These are phyloP conservation scores for Cercospora zeae-maydis DNA, from an alignment of 2,329 filamentous ascomycete genomes.

Conservation along the genomic window DNA sequence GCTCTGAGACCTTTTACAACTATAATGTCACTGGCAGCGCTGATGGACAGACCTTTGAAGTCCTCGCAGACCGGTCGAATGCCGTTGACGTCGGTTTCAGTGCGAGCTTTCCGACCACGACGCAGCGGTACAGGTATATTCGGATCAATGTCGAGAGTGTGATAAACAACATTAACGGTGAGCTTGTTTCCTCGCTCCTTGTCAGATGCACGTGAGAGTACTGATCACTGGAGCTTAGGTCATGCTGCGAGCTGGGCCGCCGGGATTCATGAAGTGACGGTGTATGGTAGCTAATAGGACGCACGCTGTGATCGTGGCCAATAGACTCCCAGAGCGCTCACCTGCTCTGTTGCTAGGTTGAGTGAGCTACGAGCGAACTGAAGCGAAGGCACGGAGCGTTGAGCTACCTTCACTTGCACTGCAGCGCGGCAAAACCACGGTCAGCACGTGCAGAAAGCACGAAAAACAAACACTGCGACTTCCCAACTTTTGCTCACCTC, in stretches of 20 bases:
- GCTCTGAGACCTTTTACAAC: conserved; percentile 24
- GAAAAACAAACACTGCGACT: neutral
- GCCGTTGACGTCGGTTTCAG: conserved; percentile 14
- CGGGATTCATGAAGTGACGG: conserved; percentile 13
- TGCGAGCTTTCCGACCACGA: conserved; percentile 3
- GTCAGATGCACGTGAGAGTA: neutral
- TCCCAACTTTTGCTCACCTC: neutral
- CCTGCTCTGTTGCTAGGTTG: neutral
- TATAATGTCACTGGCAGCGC: conserved; percentile 22
- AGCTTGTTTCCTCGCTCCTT: neutral
- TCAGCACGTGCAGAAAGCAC: neutral
- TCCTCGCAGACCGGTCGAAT: conserved; percentile 14
- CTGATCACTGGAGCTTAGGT: neutral
- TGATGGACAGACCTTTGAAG: conserved; percentile 13
- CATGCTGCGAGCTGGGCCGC: conserved; percentile 11
- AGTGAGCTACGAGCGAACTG: neutral
- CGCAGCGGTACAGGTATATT: conserved; percentile 9
- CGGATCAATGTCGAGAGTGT: conserved; percentile 9
- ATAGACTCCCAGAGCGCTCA: too few relatives aligned
- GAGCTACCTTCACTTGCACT: neutral
- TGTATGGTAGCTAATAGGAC: conserved; percentile 4
- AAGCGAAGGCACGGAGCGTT: neutral
- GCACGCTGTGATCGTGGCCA: neutral
- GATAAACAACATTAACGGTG: conserved; percentile 11
- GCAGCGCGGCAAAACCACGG: neutral